Conservation (phyloP, 2,329 filamentous ascomycete species). For the Trichoderma sp. region DNA sequence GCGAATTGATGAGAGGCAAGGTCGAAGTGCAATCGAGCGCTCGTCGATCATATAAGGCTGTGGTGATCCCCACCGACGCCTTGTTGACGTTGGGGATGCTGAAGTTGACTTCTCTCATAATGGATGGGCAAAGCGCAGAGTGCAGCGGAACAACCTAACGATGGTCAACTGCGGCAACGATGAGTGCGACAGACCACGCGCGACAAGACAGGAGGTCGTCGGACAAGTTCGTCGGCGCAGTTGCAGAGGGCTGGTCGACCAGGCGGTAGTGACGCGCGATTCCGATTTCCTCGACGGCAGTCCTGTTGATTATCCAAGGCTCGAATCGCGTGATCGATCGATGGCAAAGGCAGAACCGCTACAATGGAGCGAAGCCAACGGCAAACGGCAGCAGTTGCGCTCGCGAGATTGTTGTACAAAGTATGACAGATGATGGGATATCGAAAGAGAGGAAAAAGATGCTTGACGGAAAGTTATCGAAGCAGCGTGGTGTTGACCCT, state of each 20-base stretch:
- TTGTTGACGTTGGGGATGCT: conserved; percentile 99
- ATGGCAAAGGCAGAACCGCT: neutral
- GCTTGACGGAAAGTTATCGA: conserved; percentile 24
- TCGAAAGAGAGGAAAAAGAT: conserved; percentile 23
- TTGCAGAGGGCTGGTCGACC: neutral
- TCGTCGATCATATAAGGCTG: conserved; percentile 94
- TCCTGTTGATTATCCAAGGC: conserved; percentile 10
- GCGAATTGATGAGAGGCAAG: conserved; percentile 94
- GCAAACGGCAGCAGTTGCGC: neutral
- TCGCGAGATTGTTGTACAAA: neutral
- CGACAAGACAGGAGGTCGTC: neutral
- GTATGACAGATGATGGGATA: conserved; percentile 27
- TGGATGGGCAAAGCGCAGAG: conserved; percentile 44
- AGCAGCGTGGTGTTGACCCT: conserved; percentile 20
- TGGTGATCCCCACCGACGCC: conserved; percentile 98
- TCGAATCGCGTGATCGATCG: conserved; percentile 21
- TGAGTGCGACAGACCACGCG: neutral
- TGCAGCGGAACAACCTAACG: neutral
- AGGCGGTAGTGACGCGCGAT: conserved; percentile 1
- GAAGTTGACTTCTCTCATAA: conserved; percentile 99
- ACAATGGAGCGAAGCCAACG: neutral
- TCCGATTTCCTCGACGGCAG: neutral
- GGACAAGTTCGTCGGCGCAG: neutral
- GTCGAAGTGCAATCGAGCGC: conserved; percentile 98
- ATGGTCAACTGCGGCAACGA: neutral